phyloP scores from a whole-genome alignment of 805 yeast genomes.

The Isabelozyma rhagii region DNA sequence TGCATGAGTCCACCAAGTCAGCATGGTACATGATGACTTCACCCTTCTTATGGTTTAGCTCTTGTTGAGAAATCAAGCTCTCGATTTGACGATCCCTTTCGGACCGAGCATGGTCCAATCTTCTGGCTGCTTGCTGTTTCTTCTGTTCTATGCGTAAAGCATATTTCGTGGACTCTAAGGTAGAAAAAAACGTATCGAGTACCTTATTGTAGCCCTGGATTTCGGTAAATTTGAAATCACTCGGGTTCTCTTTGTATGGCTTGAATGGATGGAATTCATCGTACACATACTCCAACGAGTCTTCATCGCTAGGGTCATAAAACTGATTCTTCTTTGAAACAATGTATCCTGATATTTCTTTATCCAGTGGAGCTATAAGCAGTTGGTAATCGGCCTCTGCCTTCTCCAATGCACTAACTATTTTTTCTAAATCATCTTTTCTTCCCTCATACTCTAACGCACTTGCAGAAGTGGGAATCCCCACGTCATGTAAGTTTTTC shows the following conservation, averaged over 20 bases:
- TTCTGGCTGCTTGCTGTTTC: constrained; percentile 68
- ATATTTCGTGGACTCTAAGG: constrained; percentile 77
- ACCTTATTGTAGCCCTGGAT: constrained; percentile 74
- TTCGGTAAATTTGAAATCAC: constrained; percentile 34
- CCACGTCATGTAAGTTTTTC: constrained; percentile 46
- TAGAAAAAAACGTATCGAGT: constrained; percentile 79
- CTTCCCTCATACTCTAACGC: constrained; percentile 26
- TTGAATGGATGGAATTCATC: constrained; percentile 71
- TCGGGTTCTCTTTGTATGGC: constrained; percentile 41
- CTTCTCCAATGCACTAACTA: constrained; percentile 41
- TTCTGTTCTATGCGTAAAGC: constrained; percentile 73
- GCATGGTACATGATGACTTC: constrained; percentile 68
- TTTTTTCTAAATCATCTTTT: constrained; percentile 22
- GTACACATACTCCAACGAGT: constrained; percentile 45
- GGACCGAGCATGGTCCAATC: constrained; percentile 68
- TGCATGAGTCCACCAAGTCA: constrained; percentile 69
- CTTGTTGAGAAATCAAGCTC: constrained; percentile 61
- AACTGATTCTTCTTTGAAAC: constrained; percentile 57
- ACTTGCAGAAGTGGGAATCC: constrained; percentile 44
- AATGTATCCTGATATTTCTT: constrained; percentile 55
- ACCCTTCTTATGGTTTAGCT: constrained; percentile 64
- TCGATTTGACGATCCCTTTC: constrained; percentile 73
- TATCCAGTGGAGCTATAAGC: constrained; percentile 29
- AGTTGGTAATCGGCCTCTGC: constrained; percentile 44
- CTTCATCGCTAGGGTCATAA: constrained; percentile 35